These are phyloP conservation scores for Populus ilicifolia DNA, from an alignment of 345 rosid species.

Conservation along the genomic window DNA sequence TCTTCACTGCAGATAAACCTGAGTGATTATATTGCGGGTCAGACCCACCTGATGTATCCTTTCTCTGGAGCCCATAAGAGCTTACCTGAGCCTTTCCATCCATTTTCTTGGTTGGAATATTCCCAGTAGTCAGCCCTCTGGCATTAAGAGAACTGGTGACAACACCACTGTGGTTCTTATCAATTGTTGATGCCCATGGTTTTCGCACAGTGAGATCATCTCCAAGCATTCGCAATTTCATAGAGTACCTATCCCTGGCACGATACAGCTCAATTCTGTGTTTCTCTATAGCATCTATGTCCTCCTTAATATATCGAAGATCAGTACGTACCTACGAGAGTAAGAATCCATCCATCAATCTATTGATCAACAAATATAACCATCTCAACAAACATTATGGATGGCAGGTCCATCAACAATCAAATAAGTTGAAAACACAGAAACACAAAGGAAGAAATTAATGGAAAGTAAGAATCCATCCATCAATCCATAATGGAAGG, in stretches of 20 bases:
- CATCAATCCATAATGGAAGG: no score
- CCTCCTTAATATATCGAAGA: conserved; percentile 86
- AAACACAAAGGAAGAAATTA: neutral
- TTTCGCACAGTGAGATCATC: conserved; percentile 64
- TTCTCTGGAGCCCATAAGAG: conserved; percentile 67
- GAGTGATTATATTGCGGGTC: conserved; percentile 79
- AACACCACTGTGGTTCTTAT: conserved; percentile 49
- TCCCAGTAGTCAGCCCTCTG: conserved; percentile 53
- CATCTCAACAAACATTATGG: neutral
- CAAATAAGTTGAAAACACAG: neutral
- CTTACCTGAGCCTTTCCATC: conserved; percentile 66
- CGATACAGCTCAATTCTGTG: conserved; percentile 80
- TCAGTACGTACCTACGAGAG: conserved; percentile 67
- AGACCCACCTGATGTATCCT: conserved; percentile 59
- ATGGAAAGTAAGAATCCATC: no score
- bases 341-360: conserved; percentile 1
- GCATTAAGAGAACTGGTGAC: conserved; percentile 48
- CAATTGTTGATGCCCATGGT: conserved; percentile 55
- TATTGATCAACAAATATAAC: neutral
- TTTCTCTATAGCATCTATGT: conserved; percentile 79
- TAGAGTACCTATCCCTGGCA: conserved; percentile 72
- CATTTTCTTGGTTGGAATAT: conserved; percentile 51
- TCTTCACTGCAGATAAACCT: conserved; percentile 63
- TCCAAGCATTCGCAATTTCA: conserved; percentile 80
- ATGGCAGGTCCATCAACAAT: neutral